Base-by-base conservation (phyloP, 768 basidiomycete species). In the Cystobasidiopsis lactophilus region DNA sequence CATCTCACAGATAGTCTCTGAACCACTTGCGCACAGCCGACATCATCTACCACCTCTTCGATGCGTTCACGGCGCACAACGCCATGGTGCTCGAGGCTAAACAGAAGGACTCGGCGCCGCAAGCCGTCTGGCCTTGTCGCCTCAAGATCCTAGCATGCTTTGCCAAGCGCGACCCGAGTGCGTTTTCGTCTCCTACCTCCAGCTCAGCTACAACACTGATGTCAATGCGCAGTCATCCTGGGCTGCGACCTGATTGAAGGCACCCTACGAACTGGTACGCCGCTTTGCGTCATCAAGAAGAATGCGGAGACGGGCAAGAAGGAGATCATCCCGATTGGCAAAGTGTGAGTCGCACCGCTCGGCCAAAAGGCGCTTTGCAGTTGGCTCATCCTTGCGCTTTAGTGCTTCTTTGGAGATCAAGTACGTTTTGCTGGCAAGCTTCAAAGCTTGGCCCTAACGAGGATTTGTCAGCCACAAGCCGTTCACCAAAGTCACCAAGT, bases 341-440 rank as follows among this genome's bases (percentile, higher is more conserved):
- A 89, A 67, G 81, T 98, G 89, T 91, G 64, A 67, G 81, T 68
- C 10, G 1, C 26, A 37, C 1, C 18, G 29, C 9, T 38, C 10
- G 24, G 46, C 33, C n/a, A 26, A 45, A 14, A 33, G 26, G 33
- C 52, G 16, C 24, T 41, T 23, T 2, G 39, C 30, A 7, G 30
- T 48, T 23, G 30, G 21, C 48, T 51, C 50, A 29, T 18, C n/a
- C n/a, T n/a, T n/a, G n/a, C n/a, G n/a, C n/a, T n/a, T n/a, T 57
- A 93, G 89, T 56, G 88, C 93, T 0, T 93, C 86, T 3, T 70
- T 96, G 62, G 91, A 98, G 68, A 93, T 95, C 66, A 96, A 98
- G 33, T 35, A 35, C 9, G 33, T 35, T 16, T 7, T 7, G 33
- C 33, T 7, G 9, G 33, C 7, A 7, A 7, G 7, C 7, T 16